Percentiles rank a stretch among this genome's conserved stretches.
Evolutionary conservation across 495 filamentous ascomycete genomes (phyloP).

Genomic region (Aspergillus saccharolyticus): DNA sequence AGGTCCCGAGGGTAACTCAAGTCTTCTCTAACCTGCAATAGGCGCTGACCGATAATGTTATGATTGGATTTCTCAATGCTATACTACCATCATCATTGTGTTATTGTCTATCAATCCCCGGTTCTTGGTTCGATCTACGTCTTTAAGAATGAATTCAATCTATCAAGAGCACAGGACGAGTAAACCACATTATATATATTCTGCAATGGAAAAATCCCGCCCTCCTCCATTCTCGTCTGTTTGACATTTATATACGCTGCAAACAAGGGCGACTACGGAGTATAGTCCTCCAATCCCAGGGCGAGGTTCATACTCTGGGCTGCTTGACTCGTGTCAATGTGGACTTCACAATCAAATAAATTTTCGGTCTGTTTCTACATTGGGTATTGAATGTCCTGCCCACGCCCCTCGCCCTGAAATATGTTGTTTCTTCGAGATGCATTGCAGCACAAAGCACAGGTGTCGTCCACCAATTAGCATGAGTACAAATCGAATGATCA

Average conservation of each 20-base stretch:
- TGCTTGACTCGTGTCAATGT: not conserved
- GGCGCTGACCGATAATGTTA: not conserved
- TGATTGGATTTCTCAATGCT: not conserved
- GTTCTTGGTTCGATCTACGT: not conserved
- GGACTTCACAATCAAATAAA: not conserved
- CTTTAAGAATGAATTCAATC: not conserved
- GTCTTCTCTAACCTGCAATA: not conserved
- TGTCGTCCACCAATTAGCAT: not conserved
- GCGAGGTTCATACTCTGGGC: no score
- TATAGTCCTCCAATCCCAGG: no score
- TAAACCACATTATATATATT: not conserved
- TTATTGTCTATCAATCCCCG: no score
- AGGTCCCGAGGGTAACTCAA: slow-evolving; percentile 25
- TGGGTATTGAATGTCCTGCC: not conserved
- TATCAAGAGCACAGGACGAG: not conserved
- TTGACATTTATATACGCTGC: no score
- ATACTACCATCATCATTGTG: no score
- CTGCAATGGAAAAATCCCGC: no score
- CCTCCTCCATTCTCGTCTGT: no score
- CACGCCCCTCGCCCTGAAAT: not conserved
- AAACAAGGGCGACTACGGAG: no score
- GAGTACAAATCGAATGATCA: not conserved
- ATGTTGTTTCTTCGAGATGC: not conserved
- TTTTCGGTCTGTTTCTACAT: not conserved
- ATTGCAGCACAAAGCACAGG: not conserved